Percentiles rank a stretch among this genome's conserved stretches.
These are phyloP conservation scores for Penicillium digitatum DNA, from an alignment of 2,329 filamentous ascomycete species.

Conservation along the genomic window DNA sequence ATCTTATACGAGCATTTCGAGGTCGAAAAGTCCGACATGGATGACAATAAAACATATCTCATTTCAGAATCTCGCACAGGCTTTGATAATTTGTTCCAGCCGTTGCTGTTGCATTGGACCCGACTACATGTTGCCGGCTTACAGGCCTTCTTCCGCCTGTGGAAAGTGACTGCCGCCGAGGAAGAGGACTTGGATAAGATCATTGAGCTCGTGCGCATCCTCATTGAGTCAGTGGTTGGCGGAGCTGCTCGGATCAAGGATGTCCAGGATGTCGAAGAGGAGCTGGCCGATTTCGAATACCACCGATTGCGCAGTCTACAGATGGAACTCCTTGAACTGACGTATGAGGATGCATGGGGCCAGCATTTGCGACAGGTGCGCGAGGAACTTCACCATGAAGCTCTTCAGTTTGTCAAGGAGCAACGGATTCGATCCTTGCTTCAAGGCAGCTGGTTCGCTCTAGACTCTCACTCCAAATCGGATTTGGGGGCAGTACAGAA, in stretches of 20 bases:
- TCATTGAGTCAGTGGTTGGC: conserved; percentile 85
- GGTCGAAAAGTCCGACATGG: conserved; percentile 75
- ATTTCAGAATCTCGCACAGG: conserved; percentile 69
- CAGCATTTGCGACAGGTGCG: conserved; percentile 84
- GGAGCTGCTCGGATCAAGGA: conserved; percentile 77
- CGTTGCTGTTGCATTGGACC: conserved; percentile 88
- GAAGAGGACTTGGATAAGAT: conserved; percentile 91
- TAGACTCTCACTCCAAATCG: conserved; percentile 48
- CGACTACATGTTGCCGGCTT: conserved; percentile 79
- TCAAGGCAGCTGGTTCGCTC: conserved; percentile 81
- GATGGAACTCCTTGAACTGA: conserved; percentile 86
- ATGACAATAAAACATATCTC: conserved; percentile 73
- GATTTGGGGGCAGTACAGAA: conserved; percentile 44
- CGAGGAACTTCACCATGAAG: conserved; percentile 85
- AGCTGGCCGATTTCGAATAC: conserved; percentile 79
- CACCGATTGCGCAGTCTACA: conserved; percentile 75
- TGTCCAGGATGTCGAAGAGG: conserved; percentile 81
- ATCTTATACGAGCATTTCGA: conserved; percentile 95
- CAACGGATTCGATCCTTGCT: conserved; percentile 88
- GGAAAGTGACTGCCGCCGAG: conserved; percentile 84
- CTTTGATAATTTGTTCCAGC: conserved; percentile 81
- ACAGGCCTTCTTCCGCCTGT: conserved; percentile 83
- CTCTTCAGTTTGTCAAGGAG: conserved; percentile 93
- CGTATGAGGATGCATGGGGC: conserved; percentile 94
- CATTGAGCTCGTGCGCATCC: conserved; percentile 80